Evolutionary conservation across 2,329 filamentous ascomycete species (phyloP).

Genomic region (Neofusicoccum umdonicola): DNA sequence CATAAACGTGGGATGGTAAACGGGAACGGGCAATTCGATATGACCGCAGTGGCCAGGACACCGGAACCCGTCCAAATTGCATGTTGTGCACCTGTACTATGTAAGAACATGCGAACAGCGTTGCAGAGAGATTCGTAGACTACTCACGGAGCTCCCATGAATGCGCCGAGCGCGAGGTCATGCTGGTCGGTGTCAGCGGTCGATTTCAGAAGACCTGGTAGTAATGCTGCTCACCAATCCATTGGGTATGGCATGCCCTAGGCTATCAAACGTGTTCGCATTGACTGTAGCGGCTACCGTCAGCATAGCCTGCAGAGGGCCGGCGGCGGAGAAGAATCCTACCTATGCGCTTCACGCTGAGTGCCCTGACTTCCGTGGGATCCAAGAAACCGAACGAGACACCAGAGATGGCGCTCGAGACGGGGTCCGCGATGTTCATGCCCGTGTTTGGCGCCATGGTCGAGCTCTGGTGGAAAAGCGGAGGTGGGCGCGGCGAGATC

Average conservation of each 20-base stretch:
- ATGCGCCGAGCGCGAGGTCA: constrained; percentile 86
- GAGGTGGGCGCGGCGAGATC: neutral
- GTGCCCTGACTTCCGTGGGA: constrained; percentile 74
- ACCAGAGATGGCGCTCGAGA: constrained; percentile 77
- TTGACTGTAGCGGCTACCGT: constrained; percentile 44
- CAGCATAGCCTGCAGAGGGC: too few species aligned
- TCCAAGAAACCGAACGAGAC: constrained; percentile 89
- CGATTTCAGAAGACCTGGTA: too few species aligned
- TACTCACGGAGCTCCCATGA: constrained; percentile 76
- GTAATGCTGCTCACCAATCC: constrained; percentile 54
- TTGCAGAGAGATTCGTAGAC: too few species aligned
- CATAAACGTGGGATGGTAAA: constrained; percentile 97
- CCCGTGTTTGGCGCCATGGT: constrained; percentile 10
- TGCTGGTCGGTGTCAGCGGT: constrained; percentile 47
- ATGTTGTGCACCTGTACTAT: constrained; percentile 75
- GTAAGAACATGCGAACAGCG: neutral
- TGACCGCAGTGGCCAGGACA: constrained; percentile 95
- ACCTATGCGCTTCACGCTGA: constrained; percentile 85
- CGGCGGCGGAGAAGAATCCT: neutral
- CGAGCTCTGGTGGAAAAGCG: neutral
- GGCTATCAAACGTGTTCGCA: constrained; percentile 87
- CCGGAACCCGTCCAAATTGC: constrained; percentile 72
- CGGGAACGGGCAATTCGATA: constrained; percentile 87
- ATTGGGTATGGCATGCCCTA: constrained; percentile 83
- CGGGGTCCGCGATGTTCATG: constrained; percentile 63